phyloP scores from a whole-genome alignment of 78 protist species.

The Acrasis kona region DNA sequence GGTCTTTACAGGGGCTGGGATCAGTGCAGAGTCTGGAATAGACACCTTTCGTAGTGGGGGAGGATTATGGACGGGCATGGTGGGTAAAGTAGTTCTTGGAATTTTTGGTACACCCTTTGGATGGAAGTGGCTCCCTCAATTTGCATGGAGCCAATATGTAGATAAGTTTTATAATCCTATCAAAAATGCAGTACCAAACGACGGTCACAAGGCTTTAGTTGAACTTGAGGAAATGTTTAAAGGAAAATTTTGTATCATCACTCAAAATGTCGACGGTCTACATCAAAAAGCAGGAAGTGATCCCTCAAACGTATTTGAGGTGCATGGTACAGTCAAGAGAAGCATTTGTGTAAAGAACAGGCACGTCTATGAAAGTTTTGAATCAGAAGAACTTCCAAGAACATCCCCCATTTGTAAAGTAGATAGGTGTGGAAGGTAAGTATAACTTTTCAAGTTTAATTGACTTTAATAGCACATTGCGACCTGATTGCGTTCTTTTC shows the following conservation, averaged over 20 bases:
- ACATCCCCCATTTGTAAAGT: neutral
- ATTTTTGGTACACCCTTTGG: neutral
- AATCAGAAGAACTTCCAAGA: neutral
- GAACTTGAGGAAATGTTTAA: neutral
- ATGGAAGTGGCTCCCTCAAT: conserved; percentile 5
- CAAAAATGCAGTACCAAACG: neutral
- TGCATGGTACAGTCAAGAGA: conserved; percentile 9
- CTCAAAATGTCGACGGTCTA: conserved; percentile 20
- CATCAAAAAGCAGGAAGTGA: neutral
- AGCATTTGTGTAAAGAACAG: neutral
- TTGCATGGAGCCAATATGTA: neutral
- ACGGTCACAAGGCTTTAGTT: conserved; percentile 5
- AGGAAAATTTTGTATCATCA: neutral
- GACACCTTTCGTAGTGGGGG: conserved; percentile 7
- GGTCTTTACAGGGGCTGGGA: conserved; percentile 19
- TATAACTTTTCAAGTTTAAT: no score
- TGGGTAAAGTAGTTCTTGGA: neutral
- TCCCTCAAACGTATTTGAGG: neutral
- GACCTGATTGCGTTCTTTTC: neutral
- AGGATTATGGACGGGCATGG: neutral
- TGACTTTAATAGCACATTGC: no score
- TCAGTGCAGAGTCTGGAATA: conserved; percentile 10
- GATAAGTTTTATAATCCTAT: neutral
- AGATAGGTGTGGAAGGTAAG: no score
- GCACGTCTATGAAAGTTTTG: neutral